Base-by-base conservation (phyloP, 1,284 basidiomycete species). In the Lentinula novae-zelandiae region DNA sequence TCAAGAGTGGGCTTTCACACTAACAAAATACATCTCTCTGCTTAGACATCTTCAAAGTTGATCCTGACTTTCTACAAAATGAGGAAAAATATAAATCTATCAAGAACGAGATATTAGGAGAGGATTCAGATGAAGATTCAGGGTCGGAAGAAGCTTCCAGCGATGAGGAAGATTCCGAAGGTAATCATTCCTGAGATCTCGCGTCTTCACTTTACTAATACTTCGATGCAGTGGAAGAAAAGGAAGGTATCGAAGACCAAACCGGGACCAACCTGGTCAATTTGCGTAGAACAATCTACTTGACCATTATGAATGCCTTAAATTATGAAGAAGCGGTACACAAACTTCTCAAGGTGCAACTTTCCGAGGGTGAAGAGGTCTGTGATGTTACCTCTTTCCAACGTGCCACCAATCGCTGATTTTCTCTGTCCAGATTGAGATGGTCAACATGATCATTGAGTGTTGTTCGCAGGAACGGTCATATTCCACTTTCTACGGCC, bases 391-490 rank as follows among this genome's bases (percentile, higher is more conserved):
- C 40, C 49, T 48, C 3, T 17, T 60, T 17, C 15, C 27, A 27
- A 42, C 33, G 13, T 50, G 51, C 39, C 3, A 57, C 33, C 33
- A 31, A 20, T 46, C 15, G 54, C 27, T 60, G 38, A n/a, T 12
- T 50, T 50, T 67, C 17, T 17, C 51, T 60, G 13, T 36, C 6
- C 67, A 96, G 92, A 92, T 95, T 68, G 96, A 98, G 75, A 77
- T 99, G 57, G 89, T 93, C 75, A 98, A 99, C 80, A 99, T 99
- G 96, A 85, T 99, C 63, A 91, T 99, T 74, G 96, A 99, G 71
- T 99, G 96, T 89, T 99, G 96, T 73, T 99, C 96, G 2, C 96
- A 99, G 79, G 96, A 99, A 73, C 90, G 96, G 4, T 96, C 96
- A 0, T 99, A 98, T 74, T 92, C 92, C 9, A 93, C 86, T 46